Conservation (phyloP, 2,329 filamentous ascomycete species). For the Calonectria ilicicola region DNA sequence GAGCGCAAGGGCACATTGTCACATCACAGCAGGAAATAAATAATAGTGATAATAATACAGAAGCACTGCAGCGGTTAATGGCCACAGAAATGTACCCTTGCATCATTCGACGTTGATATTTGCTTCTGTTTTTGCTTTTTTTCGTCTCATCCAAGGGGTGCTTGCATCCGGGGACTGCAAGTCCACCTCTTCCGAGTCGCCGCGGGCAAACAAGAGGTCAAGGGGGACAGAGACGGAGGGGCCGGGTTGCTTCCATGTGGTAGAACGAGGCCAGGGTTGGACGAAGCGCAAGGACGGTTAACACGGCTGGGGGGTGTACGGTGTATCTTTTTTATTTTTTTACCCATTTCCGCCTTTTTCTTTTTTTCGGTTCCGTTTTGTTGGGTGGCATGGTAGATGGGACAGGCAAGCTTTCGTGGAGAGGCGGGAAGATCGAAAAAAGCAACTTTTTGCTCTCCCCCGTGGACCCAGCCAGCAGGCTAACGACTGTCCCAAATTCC, state of each 20-base stretch:
- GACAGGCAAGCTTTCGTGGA: constrained; percentile 25
- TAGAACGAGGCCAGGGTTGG: background rate
- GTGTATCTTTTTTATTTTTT: background rate
- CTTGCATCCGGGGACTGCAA: constrained; percentile 20
- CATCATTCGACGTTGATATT: background rate
- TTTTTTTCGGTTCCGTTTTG: constrained; percentile 6
- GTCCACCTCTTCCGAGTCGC: constrained; percentile 33
- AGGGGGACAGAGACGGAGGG: constrained; percentile 19
- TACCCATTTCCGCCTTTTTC: background rate
- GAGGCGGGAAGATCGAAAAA: constrained; percentile 42
- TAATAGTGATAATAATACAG: background rate
- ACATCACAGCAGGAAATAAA: background rate
- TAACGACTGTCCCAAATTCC: constrained; percentile 8
- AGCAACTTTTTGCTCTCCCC: constrained; percentile 19
- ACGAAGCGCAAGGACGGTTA: constrained; percentile 1
- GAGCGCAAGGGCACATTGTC: background rate
- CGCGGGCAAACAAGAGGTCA: constrained; percentile 24
- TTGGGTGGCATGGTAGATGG: constrained; percentile 25
- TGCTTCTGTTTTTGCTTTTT: background rate
- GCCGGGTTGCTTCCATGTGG: constrained; percentile 2
- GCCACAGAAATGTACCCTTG: background rate
- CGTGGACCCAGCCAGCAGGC: background rate
- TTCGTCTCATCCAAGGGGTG: constrained; percentile 13
- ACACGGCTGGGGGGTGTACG: constrained; percentile 24
- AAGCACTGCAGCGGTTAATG: background rate